Evolutionary conservation across 768 basidiomycete genomes (phyloP).

Genomic region (Lyophyllum decastes): DNA sequence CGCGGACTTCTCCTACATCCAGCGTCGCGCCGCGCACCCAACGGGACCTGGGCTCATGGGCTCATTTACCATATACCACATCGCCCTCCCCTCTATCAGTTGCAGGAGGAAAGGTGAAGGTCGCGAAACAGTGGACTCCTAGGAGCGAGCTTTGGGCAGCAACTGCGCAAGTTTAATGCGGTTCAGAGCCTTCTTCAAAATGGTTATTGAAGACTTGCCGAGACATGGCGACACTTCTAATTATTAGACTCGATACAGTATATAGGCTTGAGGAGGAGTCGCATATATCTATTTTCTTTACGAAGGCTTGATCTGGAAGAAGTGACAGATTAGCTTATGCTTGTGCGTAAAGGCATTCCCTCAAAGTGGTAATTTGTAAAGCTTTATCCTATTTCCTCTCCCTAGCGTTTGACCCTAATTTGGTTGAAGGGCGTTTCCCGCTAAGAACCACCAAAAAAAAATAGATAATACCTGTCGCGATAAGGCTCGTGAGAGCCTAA

Average conservation of each 20-base stretch:
- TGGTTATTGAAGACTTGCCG: neutral
- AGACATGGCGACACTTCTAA: neutral
- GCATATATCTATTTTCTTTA: neutral
- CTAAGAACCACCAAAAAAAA: too few relatives aligned
- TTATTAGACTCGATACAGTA: neutral
- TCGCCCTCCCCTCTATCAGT: conserved; percentile 29
- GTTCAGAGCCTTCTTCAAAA: neutral
- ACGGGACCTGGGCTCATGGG: conserved; percentile 35
- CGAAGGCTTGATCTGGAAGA: too few relatives aligned
- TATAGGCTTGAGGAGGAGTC: neutral
- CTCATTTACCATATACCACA: conserved; percentile 28
- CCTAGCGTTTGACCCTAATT: too few relatives aligned
- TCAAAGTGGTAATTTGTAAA: too few relatives aligned
- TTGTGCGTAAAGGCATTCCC: too few relatives aligned
- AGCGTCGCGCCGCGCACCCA: conserved; percentile 47
- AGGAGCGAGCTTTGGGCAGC: conserved; percentile 19
- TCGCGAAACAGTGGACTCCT: conserved; percentile 50
- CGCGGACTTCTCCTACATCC: conserved; percentile 54
- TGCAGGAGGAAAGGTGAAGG: conserved; percentile 47
- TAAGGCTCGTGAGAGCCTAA: conserved; percentile 23
- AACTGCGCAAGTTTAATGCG: conserved; percentile 38
- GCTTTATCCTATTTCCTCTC: too few relatives aligned
- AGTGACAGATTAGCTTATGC: too few relatives aligned
- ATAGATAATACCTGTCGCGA: conserved; percentile 7
- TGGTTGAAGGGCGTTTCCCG: too few relatives aligned